Conservation (phyloP, 2,329 filamentous ascomycete genomes). For the Nemania diffusa region DNA sequence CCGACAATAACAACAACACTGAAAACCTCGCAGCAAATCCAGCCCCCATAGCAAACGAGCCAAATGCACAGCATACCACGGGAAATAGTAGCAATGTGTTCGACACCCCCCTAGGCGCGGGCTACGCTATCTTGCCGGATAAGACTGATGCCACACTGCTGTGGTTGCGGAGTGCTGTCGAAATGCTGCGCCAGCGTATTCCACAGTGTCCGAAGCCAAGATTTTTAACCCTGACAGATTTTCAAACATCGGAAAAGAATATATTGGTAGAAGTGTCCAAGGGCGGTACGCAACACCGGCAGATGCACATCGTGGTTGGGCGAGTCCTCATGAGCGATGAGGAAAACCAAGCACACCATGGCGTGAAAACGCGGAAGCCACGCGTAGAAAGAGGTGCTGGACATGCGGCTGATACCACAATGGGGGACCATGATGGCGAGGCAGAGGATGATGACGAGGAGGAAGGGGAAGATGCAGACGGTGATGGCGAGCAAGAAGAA, state of each 20-base stretch:
- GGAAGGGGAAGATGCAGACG: constrained; percentile 13
- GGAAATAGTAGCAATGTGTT: constrained; percentile 21
- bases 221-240: constrained; percentile 44
- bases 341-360: constrained; percentile 21
- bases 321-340: constrained; percentile 37
- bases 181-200: constrained; percentile 43
- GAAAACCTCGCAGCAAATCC: constrained; percentile 5
- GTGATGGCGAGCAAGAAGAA: constrained; percentile 18
- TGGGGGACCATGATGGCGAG: neutral
- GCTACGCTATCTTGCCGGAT: constrained; percentile 46
- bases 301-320: constrained; percentile 41
- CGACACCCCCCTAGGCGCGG: constrained; percentile 42
- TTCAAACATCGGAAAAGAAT: constrained; percentile 45
- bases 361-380: constrained; percentile 27
- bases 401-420: neutral
- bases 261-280: constrained; percentile 43
- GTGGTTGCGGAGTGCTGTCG: constrained; percentile 44
- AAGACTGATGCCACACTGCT: constrained; percentile 44
- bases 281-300: constrained; percentile 34
- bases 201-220: constrained; percentile 41
- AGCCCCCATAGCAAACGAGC: neutral
- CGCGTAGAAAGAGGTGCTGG: constrained; percentile 18
- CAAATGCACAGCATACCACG: neutral
- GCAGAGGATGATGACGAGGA: constrained; percentile 6
- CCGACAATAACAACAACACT: neutral